Evolutionary conservation across 2,329 filamentous ascomycete genomes (phyloP).

Genomic region (Saccharata proteae): DNA sequence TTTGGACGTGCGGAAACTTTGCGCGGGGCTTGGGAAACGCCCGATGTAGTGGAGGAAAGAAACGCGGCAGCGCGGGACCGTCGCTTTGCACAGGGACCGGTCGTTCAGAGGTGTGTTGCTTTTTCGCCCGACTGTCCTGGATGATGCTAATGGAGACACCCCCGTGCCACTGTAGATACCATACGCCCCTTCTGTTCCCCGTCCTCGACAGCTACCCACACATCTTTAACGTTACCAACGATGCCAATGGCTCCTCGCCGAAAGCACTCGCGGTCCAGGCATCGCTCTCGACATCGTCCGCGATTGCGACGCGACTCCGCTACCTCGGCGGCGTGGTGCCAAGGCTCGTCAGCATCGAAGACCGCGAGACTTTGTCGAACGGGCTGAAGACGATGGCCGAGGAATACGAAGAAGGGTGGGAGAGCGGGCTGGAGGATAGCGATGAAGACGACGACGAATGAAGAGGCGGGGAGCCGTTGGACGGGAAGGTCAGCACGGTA

Average conservation of each 20-base stretch:
- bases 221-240: slow-evolving; percentile 50
- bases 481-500: background rate
- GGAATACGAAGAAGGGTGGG: slow-evolving; percentile 82
- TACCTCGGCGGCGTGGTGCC: slow-evolving; percentile 51
- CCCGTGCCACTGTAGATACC: slow-evolving; percentile 34
- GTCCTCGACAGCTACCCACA: slow-evolving; percentile 72
- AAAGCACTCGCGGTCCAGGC: slow-evolving; percentile 33
- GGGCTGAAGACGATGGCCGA: slow-evolving; percentile 72
- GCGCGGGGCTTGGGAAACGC: slow-evolving; percentile 27
- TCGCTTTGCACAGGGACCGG: slow-evolving; percentile 23
- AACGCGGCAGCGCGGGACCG: slow-evolving; percentile 17
- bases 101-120: slow-evolving; percentile 23
- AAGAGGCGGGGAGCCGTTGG: slow-evolving; percentile 11
- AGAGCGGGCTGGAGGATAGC: slow-evolving; percentile 40
- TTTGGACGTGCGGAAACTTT: slow-evolving; percentile 29
- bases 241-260: too few relatives aligned
- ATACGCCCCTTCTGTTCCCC: slow-evolving; percentile 53
- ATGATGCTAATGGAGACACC: too few relatives aligned
- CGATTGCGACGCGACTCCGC: slow-evolving; percentile 58
- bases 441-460: slow-evolving; percentile 54
- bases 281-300: slow-evolving; percentile 60
- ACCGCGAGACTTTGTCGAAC: slow-evolving; percentile 74
- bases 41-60: slow-evolving; percentile 16
- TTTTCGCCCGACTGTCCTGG: slow-evolving; percentile 3
- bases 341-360: slow-evolving; percentile 56